phyloP scores from a whole-genome alignment of 208 protist genomes.

The Leishmania arabica region DNA sequence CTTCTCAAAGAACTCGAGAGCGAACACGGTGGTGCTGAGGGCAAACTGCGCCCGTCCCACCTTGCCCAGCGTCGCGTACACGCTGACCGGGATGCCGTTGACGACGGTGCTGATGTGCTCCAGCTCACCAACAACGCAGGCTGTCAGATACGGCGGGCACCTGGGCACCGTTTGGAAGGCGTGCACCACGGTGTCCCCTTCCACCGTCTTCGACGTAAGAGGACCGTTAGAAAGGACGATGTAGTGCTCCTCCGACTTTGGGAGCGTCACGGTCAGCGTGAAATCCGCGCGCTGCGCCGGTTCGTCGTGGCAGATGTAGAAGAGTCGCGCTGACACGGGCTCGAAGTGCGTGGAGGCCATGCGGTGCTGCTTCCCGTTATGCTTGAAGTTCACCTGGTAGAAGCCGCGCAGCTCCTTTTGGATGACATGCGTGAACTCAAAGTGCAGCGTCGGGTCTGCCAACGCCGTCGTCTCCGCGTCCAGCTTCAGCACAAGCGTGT shows the following conservation, averaged over 20 bases:
- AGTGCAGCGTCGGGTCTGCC: conserved; percentile 61
- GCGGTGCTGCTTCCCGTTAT: conserved; percentile 76
- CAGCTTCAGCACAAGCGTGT: conserved; percentile 68
- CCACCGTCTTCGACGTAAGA: conserved; percentile 45
- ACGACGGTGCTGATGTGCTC: conserved; percentile 70
- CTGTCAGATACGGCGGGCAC: conserved; percentile 97
- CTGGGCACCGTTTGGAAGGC: conserved; percentile 86
- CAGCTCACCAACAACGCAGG: conserved; percentile 95
- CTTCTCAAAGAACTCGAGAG: conserved; percentile 85
- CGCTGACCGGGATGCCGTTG: conserved; percentile 67
- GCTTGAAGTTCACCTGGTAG: conserved; percentile 80
- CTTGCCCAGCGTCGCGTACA: conserved; percentile 84
- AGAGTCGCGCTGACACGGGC: conserved; percentile 91
- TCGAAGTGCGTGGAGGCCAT: conserved; percentile 97
- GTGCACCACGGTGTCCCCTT: conserved; percentile 40
- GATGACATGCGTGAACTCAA: conserved; percentile 84
- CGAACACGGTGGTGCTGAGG: conserved; percentile 72
- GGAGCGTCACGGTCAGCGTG: conserved; percentile 86
- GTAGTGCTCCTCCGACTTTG: conserved; percentile 58
- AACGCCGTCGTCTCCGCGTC: conserved; percentile 41
- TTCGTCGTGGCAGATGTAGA: conserved; percentile 98
- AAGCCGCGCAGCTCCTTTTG: conserved; percentile 93
- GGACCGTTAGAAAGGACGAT: conserved; percentile 83
- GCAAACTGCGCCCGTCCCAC: conserved; percentile 66
- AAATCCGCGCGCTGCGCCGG: conserved; percentile 96